phyloP scores from a whole-genome alignment of 345 rosid genomes.

The Angophora floribunda region DNA sequence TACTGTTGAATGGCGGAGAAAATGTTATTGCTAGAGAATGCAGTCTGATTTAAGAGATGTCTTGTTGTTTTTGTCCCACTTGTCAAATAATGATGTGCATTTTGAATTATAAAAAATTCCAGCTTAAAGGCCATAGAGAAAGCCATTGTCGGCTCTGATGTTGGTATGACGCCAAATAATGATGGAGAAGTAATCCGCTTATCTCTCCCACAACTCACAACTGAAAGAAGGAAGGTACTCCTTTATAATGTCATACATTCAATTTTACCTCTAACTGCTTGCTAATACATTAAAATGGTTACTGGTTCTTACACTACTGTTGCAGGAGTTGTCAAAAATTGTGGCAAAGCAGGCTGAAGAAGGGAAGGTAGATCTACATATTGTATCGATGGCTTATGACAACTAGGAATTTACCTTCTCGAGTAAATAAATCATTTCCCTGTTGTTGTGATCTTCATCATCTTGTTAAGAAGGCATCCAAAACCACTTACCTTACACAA shows the following conservation, averaged over 20 bases:
- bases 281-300: background rate
- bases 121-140: slow-evolving; percentile 91
- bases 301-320: background rate
- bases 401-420: background rate
- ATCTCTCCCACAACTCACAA: slow-evolving; percentile 75
- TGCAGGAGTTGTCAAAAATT: slow-evolving; percentile 76
- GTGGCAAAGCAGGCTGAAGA: slow-evolving; percentile 93
- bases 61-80: background rate
- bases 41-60: background rate
- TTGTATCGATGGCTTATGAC: background rate
- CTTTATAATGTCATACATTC: background rate
- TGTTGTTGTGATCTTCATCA: background rate
- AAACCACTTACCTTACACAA: background rate
- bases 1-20: background rate
- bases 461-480: background rate
- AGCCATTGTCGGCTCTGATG: slow-evolving; percentile 83
- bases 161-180: slow-evolving; percentile 83
- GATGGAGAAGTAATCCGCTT: slow-evolving; percentile 90
- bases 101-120: background rate
- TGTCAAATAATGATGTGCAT: background rate
- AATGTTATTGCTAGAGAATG: background rate
- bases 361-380: slow-evolving; percentile 53
- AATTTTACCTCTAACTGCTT: background rate
- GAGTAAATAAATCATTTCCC: background rate
- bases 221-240: slow-evolving; percentile 87